Evolutionary conservation across 148 eudicot genomes (phyloP).

Genomic region (Cornus florida): DNA sequence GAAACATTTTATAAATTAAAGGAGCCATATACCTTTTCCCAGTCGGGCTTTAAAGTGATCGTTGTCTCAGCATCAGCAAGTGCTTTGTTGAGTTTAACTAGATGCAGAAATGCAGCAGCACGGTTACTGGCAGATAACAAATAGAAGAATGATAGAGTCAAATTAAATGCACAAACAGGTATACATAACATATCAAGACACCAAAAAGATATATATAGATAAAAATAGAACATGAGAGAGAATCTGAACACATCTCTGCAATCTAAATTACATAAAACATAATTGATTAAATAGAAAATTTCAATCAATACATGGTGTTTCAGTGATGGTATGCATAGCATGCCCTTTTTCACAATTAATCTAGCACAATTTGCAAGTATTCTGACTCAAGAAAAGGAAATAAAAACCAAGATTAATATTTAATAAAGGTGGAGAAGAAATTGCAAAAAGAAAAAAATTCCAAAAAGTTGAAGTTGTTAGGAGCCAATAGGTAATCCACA

Average conservation of each 20-base stretch:
- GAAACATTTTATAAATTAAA: not conserved
- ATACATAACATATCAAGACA: too few species aligned
- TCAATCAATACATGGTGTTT: too few species aligned
- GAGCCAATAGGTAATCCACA: too few species aligned
- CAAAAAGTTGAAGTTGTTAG: not conserved
- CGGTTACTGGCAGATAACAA: conserved; percentile 66
- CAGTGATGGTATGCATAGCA: conserved; percentile 2
- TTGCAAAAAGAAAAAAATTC: not conserved
- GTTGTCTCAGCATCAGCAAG: conserved; percentile 94
- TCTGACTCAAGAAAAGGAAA: not conserved
- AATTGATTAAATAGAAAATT: not conserved
- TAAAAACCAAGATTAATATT: not conserved
- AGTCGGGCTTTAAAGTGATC: conserved; percentile 70
- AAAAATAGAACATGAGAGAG: not conserved
- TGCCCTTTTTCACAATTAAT: not conserved
- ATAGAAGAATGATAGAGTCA: conserved; percentile 5
- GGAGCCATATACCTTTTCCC: conserved; percentile 78
- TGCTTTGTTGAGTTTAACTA: conserved; percentile 88
- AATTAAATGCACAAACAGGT: not conserved
- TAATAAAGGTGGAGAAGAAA: not conserved
- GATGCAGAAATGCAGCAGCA: conserved; percentile 95
- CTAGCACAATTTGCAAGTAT: not conserved
- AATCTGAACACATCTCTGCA: not conserved
- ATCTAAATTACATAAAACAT: not conserved
- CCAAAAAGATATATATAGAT: not conserved